Evolutionary conservation across 108 stramenopile species (phyloP).

Genomic region (Skeletonema grethae): DNA sequence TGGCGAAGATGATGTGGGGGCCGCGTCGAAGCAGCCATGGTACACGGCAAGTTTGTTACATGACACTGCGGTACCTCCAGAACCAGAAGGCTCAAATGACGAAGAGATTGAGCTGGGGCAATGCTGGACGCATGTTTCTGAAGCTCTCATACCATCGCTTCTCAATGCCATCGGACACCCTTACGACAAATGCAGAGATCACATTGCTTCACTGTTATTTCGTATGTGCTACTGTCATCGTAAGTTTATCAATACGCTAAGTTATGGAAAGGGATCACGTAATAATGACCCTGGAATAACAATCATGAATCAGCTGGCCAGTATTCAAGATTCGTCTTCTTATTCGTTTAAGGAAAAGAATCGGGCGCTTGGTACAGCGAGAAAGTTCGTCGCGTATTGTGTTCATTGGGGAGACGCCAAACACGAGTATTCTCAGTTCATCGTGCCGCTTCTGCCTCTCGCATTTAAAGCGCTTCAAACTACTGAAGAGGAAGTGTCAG

Average conservation of each 20-base stretch:
- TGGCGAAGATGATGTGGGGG: conserved; percentile 45
- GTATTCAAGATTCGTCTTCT: conserved; percentile 37
- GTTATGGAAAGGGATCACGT: conserved; percentile 8
- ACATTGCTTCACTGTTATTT: conserved; percentile 81
- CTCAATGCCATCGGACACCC: conserved; percentile 84
- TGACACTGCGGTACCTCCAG: neutral
- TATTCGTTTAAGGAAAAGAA: conserved; percentile 65
- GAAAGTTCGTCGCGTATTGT: conserved; percentile 84
- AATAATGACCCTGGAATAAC: conserved; percentile 57
- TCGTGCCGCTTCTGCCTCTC: conserved; percentile 79
- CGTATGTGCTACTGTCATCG: conserved; percentile 79
- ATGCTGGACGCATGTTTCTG: conserved; percentile 71
- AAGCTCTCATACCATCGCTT: conserved; percentile 62
- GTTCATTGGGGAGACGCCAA: conserved; percentile 84
- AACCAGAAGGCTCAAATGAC: conserved; percentile 10
- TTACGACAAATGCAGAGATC: conserved; percentile 87
- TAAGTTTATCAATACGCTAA: conserved; percentile 48
- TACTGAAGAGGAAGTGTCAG: conserved; percentile 57
- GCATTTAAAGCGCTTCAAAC: conserved; percentile 75
- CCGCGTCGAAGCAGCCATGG: conserved; percentile 36
- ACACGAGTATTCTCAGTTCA: conserved; percentile 73
- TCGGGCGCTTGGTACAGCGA: conserved; percentile 77
- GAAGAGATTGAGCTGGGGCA: conserved; percentile 35
- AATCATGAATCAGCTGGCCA: conserved; percentile 61
- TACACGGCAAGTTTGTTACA: conserved; percentile 36